phyloP scores from a whole-genome alignment of 768 basidiomycete species.

The Russula emetica region DNA sequence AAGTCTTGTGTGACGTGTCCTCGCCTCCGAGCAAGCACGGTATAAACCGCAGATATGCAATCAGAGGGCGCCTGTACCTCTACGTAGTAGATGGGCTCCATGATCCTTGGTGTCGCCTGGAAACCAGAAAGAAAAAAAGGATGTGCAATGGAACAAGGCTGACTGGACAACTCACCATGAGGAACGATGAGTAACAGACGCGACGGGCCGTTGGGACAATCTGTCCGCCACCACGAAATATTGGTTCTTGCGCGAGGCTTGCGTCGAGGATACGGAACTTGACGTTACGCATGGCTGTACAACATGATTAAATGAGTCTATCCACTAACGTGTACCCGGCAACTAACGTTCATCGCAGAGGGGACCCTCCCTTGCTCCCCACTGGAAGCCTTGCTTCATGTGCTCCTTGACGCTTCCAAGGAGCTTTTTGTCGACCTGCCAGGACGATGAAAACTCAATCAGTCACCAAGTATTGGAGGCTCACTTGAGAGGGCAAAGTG shows the following conservation, averaged over 20 bases:
- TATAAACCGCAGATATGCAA: slow-evolving; percentile 97
- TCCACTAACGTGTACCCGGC: slow-evolving; percentile 13
- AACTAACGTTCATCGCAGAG: slow-evolving; percentile 96
- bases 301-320: slow-evolving; percentile 4
- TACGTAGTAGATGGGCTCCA: slow-evolving; percentile 98
- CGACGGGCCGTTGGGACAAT: slow-evolving; percentile 98
- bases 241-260: slow-evolving; percentile 88
- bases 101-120: slow-evolving; percentile 88
- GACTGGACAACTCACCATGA: slow-evolving; percentile 65
- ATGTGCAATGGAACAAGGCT: not conserved
- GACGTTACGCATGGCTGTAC: slow-evolving; percentile 91
- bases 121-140: not conserved
- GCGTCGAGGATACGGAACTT: slow-evolving; percentile 97
- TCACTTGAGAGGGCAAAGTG: slow-evolving; percentile 88
- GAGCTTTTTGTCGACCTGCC: slow-evolving; percentile 87
- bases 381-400: slow-evolving; percentile 99
- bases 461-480: slow-evolving; percentile 16
- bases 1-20: slow-evolving; percentile 99
- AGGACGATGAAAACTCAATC: not conserved
- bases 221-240: slow-evolving; percentile 96
- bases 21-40: slow-evolving; percentile 94
- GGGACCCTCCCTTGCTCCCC: slow-evolving; percentile 97
- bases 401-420: slow-evolving; percentile 87
- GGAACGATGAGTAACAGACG: slow-evolving; percentile 98
- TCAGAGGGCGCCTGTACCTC: slow-evolving; percentile 99